phyloP scores from a whole-genome alignment of 1,284 basidiomycete species.

The Ustilago cynodontis region DNA sequence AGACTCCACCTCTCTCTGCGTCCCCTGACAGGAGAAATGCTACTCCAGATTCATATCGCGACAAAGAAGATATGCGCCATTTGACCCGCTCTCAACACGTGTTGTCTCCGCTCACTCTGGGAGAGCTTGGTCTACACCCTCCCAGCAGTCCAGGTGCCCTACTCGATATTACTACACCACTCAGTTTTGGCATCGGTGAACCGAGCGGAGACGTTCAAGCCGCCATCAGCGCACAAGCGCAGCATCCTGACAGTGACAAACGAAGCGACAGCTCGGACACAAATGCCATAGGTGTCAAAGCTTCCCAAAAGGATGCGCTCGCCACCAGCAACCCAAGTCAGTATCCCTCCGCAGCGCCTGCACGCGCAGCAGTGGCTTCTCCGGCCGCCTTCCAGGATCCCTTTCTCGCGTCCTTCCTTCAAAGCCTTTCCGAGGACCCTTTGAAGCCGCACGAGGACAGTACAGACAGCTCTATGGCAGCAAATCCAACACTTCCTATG shows the following conservation, averaged over 20 bases:
- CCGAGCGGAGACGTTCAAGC: neutral
- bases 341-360: neutral
- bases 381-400: constrained; percentile 14
- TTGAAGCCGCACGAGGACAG: neutral
- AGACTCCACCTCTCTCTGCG: constrained; percentile 6
- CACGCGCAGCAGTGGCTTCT: neutral
- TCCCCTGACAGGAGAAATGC: neutral
- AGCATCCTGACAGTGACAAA: neutral
- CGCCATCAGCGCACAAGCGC: neutral
- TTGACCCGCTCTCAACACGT: neutral
- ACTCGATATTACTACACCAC: constrained; percentile 29
- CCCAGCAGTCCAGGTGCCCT: constrained; percentile 29
- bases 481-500: neutral
- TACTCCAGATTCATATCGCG: neutral
- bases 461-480: neutral
- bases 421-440: constrained; percentile 19
- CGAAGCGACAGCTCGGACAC: neutral
- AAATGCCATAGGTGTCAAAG: neutral
- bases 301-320: neutral
- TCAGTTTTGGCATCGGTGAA: neutral
- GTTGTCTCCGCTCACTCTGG: constrained; percentile 34
- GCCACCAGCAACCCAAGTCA: neutral
- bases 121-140: constrained; percentile 31
- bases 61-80: neutral
- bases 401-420: constrained; percentile 29